phyloP scores from a whole-genome alignment of 306 rosid genomes.

The Argentina anserina region DNA sequence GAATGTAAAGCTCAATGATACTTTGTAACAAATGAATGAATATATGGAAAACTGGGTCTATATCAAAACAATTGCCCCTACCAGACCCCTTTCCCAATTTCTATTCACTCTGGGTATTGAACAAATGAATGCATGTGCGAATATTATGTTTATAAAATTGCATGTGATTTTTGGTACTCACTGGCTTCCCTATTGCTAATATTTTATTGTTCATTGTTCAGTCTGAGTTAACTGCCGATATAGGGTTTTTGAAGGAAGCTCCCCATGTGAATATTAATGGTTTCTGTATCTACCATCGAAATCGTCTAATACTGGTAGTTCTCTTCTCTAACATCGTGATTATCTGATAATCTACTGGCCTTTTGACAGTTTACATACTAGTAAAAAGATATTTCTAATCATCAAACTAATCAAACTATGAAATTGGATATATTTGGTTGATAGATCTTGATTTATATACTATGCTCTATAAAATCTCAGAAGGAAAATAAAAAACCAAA shows the following conservation, averaged over 20 bases:
- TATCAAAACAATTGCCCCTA: background rate
- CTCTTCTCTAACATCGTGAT: background rate
- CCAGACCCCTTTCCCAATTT: background rate
- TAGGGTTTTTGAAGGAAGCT: conserved; percentile 92
- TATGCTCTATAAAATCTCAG: background rate
- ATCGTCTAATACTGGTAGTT: conserved; percentile 71
- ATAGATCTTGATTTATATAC: background rate
- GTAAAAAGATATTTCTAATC: no score
- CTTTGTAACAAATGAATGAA: background rate
- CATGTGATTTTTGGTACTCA: conserved; percentile 16
- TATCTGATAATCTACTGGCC: background rate
- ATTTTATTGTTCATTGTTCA: conserved; percentile 28
- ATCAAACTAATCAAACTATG: background rate
- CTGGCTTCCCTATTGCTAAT: background rate
- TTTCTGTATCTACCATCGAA: conserved; percentile 86
- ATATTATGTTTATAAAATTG: background rate
- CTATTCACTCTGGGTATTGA: background rate
- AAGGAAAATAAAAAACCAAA: background rate
- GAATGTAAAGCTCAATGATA: background rate
- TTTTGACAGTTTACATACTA: background rate
- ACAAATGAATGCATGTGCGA: background rate
- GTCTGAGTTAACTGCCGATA: conserved; percentile 45
- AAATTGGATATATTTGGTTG: background rate
- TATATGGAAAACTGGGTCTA: background rate
- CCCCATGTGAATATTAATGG: conserved; percentile 66